phyloP scores from a whole-genome alignment of 2,329 filamentous ascomycete genomes.

The Colletotrichum sp. region DNA sequence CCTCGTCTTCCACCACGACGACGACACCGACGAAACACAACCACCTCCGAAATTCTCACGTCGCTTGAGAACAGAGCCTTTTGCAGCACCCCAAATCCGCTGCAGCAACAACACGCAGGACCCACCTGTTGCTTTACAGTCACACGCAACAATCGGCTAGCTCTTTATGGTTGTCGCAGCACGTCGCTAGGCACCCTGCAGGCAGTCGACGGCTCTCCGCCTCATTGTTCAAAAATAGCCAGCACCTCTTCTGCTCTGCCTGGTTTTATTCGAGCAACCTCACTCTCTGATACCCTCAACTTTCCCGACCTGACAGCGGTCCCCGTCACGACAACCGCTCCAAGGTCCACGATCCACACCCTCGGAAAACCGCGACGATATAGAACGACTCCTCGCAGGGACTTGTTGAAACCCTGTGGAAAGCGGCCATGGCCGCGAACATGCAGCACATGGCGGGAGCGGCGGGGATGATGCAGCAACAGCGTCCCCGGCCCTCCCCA shows the following conservation, averaged over 20 bases:
- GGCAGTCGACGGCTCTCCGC: conserved; percentile 25
- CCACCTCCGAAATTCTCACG: not conserved
- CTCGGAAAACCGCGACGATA: conserved; percentile 6
- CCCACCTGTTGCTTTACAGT: not conserved
- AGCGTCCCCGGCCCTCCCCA: conserved; percentile 37
- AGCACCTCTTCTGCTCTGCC: not conserved
- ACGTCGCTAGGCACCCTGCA: conserved; percentile 36
- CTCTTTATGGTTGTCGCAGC: conserved; percentile 36
- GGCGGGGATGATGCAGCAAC: conserved; percentile 50
- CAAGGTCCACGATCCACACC: not conserved
- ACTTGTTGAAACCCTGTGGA: conserved; percentile 22
- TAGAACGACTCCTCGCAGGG: not conserved
- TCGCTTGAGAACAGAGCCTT: not conserved
- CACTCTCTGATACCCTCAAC: not conserved
- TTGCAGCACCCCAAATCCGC: not conserved
- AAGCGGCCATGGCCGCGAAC: conserved; percentile 65
- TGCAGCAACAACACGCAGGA: not conserved
- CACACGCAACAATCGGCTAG: not conserved
- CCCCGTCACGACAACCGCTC: not conserved
- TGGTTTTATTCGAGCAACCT: not conserved
- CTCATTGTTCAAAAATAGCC: conserved; percentile 20
- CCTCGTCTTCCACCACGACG: not conserved
- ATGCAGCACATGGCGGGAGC: conserved; percentile 61
- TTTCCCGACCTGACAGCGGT: not conserved
- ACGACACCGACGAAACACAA: not conserved